These are phyloP conservation scores for Saksenaea oblongispora DNA, from an alignment of 371 early-diverging fungal genomes.

Conservation along the genomic window DNA sequence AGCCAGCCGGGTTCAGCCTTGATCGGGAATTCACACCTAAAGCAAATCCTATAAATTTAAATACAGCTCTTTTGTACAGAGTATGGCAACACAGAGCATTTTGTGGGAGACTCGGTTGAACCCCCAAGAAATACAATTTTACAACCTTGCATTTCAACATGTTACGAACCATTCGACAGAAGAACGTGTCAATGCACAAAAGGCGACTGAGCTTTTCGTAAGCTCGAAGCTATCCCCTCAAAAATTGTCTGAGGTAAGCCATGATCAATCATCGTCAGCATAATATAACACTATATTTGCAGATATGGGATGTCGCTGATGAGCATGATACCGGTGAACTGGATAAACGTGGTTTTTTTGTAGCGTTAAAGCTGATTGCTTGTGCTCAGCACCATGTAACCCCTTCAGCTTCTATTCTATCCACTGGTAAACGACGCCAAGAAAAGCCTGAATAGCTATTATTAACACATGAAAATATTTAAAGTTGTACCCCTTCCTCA, in stretches of 20 bases:
- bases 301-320: conserved; percentile 88
- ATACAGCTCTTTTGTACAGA: not conserved
- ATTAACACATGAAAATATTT: not conserved
- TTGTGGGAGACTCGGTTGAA: conserved; percentile 39
- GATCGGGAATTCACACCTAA: too few species aligned
- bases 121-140: conserved; percentile 67
- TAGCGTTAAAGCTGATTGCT: conserved; percentile 86
- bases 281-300: not conserved
- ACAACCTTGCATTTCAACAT: conserved; percentile 65
- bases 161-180: conserved; percentile 22
- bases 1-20: too few species aligned
- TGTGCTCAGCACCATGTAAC: conserved; percentile 75
- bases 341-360: conserved; percentile 70
- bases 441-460: not conserved
- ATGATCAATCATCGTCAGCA: not conserved
- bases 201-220: not conserved
- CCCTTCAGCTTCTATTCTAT: conserved; percentile 33
- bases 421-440: conserved; percentile 14
- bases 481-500: not conserved
- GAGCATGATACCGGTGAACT: conserved; percentile 76
- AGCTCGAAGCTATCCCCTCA: not conserved
- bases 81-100: not conserved
- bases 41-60: not conserved
- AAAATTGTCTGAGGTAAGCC: conserved; percentile 63
- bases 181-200: not conserved